Base-by-base conservation (phyloP, 108 stramenopile genomes). In the Phaeodactylum tricornutum region DNA sequence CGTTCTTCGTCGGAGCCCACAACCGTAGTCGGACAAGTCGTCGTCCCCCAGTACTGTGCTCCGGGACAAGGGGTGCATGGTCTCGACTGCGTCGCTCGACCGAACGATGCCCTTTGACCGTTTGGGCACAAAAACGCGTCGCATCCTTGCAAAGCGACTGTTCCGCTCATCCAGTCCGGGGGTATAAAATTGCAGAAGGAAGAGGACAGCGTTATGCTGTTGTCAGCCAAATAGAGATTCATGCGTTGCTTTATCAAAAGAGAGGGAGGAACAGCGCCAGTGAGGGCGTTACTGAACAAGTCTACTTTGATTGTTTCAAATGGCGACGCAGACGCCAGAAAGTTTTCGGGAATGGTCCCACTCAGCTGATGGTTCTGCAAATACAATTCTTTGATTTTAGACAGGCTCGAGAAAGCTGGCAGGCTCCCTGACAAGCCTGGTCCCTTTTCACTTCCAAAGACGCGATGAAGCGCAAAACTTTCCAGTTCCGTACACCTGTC, bases 61-160 rank as follows among this genome's bases (percentile, higher is more conserved):
- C 9, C 14, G 39, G 19, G 39, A 41, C 15, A 32, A 41, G 39
- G 39, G 39, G 5, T 41, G 39, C 16, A 20, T n/a, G 39, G 39
- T n/a, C n/a, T n/a, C n/a, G n/a, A n/a, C 14, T 41, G 67, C 44
- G 5, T 20, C 43, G 62, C 49, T 62, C 46, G 37, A 21, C 76
- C 76, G 19, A 51, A 29, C 1, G 71, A 53, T 21, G 67, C 56
- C 50, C 57, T 73, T 5, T 69, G 77, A 28, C 76, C 71, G 16
- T 58, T 62, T 7, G 81, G 87, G 49, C 87, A 89, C 25, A 79
- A 51, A 34, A 89, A 72, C 8, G 75, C 79, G 42, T 79, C 40
- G 42, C 86, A 87, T 34, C 73, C 75, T 29, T 75, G 40, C 9
- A 51, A 47, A n/a, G 63, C 65, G 1, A 89, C 75, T 21, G 67